A percentile compares a stretch with the other conserved stretches of the same genome.
These are phyloP conservation scores for Papilionanthe hybrid DNA, from an alignment of 116 monocot genomes.

Conservation along the genomic window DNA sequence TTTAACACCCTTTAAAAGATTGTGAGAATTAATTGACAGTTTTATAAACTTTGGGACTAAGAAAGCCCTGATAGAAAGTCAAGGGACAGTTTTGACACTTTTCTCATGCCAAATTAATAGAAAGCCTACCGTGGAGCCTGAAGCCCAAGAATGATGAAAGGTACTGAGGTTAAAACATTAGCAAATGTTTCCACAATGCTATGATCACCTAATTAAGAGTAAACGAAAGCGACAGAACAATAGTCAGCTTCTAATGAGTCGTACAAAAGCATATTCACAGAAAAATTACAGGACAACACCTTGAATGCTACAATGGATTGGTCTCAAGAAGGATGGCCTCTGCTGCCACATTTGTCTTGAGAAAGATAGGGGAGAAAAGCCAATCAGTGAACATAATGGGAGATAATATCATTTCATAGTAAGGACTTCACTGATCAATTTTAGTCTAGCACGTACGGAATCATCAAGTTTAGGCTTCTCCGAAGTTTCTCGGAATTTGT, in stretches of 20 bases:
- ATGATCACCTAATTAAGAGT: slow-evolving; percentile 49
- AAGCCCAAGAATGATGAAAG: slow-evolving; percentile 77
- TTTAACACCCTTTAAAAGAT: no score
- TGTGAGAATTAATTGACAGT: no score
- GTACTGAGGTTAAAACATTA: slow-evolving; percentile 83
- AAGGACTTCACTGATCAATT: background rate
- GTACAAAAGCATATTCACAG: background rate
- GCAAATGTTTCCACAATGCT: slow-evolving; percentile 58
- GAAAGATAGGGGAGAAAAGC: slow-evolving; percentile 8
- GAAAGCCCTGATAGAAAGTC: no score
- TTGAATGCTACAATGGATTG: slow-evolving; percentile 45
- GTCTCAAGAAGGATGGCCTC: slow-evolving; percentile 63
- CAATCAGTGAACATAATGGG: background rate
- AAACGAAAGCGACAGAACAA: background rate
- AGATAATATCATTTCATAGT: background rate
- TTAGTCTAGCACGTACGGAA: slow-evolving; percentile 34
- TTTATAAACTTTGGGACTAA: no score
- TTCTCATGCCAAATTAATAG: no score
- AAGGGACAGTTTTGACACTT: no score
- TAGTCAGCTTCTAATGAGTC: background rate
- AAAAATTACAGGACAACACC: slow-evolving; percentile 24
- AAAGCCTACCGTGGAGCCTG: slow-evolving; percentile 61
- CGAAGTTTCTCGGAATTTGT: slow-evolving; percentile 11
- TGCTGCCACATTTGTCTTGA: slow-evolving; percentile 79
- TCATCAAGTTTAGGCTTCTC: slow-evolving; percentile 27